These are phyloP conservation scores for Neofusicoccum umdonicola DNA, from an alignment of 2,329 filamentous ascomycete genomes.

Conservation along the genomic window DNA sequence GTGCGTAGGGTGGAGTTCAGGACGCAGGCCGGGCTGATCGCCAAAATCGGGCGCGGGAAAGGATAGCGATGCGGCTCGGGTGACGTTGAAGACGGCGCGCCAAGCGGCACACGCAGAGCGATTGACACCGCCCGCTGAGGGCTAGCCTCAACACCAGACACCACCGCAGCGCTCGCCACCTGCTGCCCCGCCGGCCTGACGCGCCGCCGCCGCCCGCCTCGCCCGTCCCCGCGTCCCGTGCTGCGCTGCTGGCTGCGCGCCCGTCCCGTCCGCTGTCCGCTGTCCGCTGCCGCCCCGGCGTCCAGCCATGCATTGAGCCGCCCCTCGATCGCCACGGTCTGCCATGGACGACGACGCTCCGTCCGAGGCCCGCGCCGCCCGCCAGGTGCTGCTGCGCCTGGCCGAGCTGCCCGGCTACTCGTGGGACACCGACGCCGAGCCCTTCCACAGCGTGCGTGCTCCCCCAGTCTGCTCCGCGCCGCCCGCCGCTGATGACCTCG, in stretches of 20 bases:
- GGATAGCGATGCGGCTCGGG: conserved; percentile 15
- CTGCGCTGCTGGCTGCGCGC: background rate
- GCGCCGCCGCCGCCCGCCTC: background rate
- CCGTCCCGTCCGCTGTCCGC: background rate
- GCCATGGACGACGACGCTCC: conserved; percentile 15
- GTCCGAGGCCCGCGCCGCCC: conserved; percentile 27
- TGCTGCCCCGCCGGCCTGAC: background rate
- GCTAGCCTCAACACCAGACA: background rate
- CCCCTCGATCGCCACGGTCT: conserved; percentile 6
- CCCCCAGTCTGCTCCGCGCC: background rate
- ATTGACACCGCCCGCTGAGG: background rate
- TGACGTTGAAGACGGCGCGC: conserved; percentile 14
- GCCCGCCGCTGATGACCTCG: conserved; percentile 21
- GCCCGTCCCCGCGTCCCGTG: background rate
- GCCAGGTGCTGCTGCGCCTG: conserved; percentile 34
- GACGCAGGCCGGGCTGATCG: conserved; percentile 1
- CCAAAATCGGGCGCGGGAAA: background rate
- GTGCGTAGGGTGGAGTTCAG: background rate
- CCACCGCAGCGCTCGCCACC: background rate
- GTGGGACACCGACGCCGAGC: conserved; percentile 41
- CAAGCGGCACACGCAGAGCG: background rate
- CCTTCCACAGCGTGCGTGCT: conserved; percentile 46
- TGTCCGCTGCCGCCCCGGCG: background rate
- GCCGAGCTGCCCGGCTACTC: conserved; percentile 39
- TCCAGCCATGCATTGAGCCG: conserved; percentile 12